Conservation (phyloP, 768 basidiomycete genomes). For the Agrocybe praecox region DNA sequence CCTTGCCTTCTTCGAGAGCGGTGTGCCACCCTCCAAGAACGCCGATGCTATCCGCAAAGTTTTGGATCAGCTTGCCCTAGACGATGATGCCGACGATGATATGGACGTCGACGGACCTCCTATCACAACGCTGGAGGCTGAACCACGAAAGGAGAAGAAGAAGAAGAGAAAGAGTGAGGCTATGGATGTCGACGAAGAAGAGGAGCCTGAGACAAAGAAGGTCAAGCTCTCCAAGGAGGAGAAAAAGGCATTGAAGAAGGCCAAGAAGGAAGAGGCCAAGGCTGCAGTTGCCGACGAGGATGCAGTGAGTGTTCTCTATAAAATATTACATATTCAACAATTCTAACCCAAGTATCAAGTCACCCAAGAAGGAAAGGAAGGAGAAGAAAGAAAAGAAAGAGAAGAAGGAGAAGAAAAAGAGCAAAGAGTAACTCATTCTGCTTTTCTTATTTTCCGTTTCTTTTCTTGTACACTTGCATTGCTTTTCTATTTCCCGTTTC, state of each 20-base stretch:
- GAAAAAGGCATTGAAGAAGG: conserved; percentile 84
- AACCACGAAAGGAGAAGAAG: conserved; percentile 60
- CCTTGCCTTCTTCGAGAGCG: conserved; percentile 91
- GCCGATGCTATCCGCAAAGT: conserved; percentile 92
- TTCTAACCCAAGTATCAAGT: conserved; percentile 17
- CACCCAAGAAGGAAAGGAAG: conserved; percentile 55
- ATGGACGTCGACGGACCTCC: conserved; percentile 52
- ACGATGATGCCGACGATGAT: conserved; percentile 59
- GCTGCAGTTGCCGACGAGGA: conserved; percentile 44
- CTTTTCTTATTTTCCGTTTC: conserved; percentile 13
- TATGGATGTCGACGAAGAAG: conserved; percentile 63
- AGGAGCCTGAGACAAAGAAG: conserved; percentile 62
- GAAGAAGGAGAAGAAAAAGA: conserved; percentile 39
- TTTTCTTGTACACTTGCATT: conserved; percentile 11
- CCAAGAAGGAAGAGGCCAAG: conserved; percentile 67
- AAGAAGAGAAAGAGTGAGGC: conserved; percentile 71
- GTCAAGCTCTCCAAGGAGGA: conserved; percentile 82
- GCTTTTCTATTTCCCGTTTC: conserved; percentile 13
- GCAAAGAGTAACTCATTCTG: conserved; percentile 31
- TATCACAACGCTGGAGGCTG: conserved; percentile 60
- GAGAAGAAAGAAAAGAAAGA: conserved; percentile 54
- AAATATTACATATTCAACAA: not conserved
- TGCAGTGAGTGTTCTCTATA: conserved; percentile 16
- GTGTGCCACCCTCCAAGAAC: conserved; percentile 86
- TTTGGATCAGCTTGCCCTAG: conserved; percentile 72